phyloP scores from a whole-genome alignment of 2,329 filamentous ascomycete genomes.

The Endothia cerciana region DNA sequence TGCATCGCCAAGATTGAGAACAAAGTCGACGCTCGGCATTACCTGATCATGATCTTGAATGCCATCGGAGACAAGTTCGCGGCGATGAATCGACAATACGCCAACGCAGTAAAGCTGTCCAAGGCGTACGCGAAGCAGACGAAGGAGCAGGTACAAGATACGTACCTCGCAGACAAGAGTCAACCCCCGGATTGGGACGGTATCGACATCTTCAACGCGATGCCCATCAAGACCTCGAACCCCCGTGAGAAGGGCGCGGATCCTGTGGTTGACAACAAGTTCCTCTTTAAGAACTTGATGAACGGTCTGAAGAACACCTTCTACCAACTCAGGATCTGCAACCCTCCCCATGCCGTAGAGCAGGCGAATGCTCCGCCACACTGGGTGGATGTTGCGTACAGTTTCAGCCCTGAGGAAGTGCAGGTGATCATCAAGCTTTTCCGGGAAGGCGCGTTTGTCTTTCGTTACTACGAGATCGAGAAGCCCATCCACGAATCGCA shows the following conservation, averaged over 20 bases:
- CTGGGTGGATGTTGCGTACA: slow-evolving; percentile 94
- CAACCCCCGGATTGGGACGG: slow-evolving; percentile 92
- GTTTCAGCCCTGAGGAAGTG: slow-evolving; percentile 96
- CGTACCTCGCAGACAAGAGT: slow-evolving; percentile 82
- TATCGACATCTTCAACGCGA: slow-evolving; percentile 94
- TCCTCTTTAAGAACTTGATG: slow-evolving; percentile 94
- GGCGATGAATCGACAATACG: slow-evolving; percentile 94
- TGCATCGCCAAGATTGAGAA: slow-evolving; percentile 93
- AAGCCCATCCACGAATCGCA: slow-evolving; percentile 73
- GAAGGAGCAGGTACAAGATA: slow-evolving; percentile 65
- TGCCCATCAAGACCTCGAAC: slow-evolving; percentile 94
- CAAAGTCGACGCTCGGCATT: slow-evolving; percentile 92
- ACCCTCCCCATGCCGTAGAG: slow-evolving; percentile 74
- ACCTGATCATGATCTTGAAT: slow-evolving; percentile 95
- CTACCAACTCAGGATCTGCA: slow-evolving; percentile 90
- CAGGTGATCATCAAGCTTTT: slow-evolving; percentile 96
- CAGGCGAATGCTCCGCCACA: slow-evolving; percentile 78
- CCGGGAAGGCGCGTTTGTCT: slow-evolving; percentile 93
- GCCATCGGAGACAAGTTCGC: slow-evolving; percentile 98
- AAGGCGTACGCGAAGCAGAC: slow-evolving; percentile 75
- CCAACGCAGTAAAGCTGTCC: slow-evolving; percentile 92
- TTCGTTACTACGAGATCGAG: slow-evolving; percentile 94
- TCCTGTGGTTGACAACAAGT: slow-evolving; percentile 95
- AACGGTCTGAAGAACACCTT: slow-evolving; percentile 96
- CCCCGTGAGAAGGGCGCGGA: slow-evolving; percentile 86